These are phyloP conservation scores for Oryza nivara DNA, from an alignment of 176 grass and related monocot species.

Conservation along the genomic window DNA sequence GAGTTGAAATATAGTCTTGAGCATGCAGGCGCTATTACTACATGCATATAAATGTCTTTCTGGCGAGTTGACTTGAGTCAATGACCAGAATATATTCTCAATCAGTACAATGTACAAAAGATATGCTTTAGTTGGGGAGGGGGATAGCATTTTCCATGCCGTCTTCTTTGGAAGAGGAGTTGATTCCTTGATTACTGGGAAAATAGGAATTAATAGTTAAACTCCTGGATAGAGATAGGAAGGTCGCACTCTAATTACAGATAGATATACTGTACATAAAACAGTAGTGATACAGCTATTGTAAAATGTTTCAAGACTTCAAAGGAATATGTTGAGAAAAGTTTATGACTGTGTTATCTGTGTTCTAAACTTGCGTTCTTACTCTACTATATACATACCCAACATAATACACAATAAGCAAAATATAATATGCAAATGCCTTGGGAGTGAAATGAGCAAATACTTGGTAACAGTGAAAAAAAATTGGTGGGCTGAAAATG, in stretches of 20 bases:
- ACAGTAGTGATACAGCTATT: neutral
- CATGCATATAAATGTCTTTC: neutral
- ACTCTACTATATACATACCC: neutral
- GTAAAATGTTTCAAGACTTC: neutral
- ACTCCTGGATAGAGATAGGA: neutral
- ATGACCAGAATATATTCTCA: neutral
- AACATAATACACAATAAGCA: neutral
- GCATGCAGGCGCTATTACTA: neutral
- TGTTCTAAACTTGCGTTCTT: neutral
- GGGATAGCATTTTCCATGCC: neutral
- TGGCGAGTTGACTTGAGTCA: neutral
- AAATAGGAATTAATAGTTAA: neutral
- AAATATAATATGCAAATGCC: neutral
- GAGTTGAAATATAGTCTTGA: neutral
- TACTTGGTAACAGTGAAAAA: neutral
- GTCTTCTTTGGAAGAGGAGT: neutral
- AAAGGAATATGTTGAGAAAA: neutral
- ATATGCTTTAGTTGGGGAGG: neutral
- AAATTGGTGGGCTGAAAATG: constrained; percentile 6
- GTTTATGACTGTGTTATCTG: neutral
- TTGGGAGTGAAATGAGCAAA: neutral
- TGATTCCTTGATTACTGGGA: neutral
- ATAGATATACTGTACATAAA: neutral
- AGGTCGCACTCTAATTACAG: neutral
- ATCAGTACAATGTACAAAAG: neutral